phyloP scores from a whole-genome alignment of 805 yeast genomes.

The Candida takata region DNA sequence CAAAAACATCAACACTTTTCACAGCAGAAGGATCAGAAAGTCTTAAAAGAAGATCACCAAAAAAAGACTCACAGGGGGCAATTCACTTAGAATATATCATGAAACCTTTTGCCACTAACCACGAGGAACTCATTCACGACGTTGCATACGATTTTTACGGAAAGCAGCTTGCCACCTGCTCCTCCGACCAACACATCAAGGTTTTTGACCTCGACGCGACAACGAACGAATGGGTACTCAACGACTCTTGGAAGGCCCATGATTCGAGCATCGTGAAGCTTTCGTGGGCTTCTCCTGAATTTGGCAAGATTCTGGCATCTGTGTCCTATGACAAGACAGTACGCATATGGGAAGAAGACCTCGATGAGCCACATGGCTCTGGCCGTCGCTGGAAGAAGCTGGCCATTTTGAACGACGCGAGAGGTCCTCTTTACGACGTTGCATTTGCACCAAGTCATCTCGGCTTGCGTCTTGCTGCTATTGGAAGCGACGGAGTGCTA shows the following conservation, averaged over 20 bases:
- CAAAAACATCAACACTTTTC: no score
- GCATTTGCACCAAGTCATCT: constrained; percentile 81
- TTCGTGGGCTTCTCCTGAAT: constrained; percentile 93
- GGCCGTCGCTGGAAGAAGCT: constrained; percentile 79
- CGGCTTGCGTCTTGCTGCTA: constrained; percentile 76
- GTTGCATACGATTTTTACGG: constrained; percentile 92
- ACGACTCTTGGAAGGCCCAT: constrained; percentile 94
- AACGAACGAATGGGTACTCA: constrained; percentile 70
- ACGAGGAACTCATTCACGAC: constrained; percentile 88
- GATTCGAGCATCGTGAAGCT: constrained; percentile 79
- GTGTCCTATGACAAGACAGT: constrained; percentile 88
- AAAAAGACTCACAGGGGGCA: no score
- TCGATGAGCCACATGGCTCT: constrained; percentile 66
- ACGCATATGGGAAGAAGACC: constrained; percentile 85
- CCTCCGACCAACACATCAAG: constrained; percentile 89
- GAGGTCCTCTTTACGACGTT: constrained; percentile 86
- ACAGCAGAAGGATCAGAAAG: no score
- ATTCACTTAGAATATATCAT: no score
- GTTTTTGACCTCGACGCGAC: constrained; percentile 71
- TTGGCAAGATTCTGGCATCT: constrained; percentile 78
- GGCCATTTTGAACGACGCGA: constrained; percentile 75
- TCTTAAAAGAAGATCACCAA: no score
- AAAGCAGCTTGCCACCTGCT: constrained; percentile 84
- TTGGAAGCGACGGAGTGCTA: constrained; percentile 83
- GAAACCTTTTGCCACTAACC: constrained; percentile 82